A percentile compares a stretch with the other conserved stretches of the same genome.
These are phyloP conservation scores for Cystofilobasidium macerans DNA, from an alignment of 768 basidiomycete genomes.

Conservation along the genomic window DNA sequence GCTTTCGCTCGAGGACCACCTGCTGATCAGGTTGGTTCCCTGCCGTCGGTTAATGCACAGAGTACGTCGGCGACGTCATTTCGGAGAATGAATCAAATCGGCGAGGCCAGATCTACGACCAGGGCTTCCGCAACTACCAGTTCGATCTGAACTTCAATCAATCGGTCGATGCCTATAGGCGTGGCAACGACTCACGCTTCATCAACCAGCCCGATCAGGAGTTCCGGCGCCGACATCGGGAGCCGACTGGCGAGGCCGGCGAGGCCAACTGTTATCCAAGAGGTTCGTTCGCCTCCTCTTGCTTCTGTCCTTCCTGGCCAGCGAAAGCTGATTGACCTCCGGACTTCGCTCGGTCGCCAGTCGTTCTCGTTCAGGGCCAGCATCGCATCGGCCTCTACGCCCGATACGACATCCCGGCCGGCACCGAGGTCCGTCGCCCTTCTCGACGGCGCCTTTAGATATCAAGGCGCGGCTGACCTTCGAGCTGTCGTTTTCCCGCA, in stretches of 20 bases:
- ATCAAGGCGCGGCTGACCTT: background rate
- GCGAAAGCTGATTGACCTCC: background rate
- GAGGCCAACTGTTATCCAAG: constrained; percentile 8
- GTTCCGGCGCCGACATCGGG: background rate
- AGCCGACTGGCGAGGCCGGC: background rate
- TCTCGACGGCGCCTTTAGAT: background rate
- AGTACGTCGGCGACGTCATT: constrained; percentile 21
- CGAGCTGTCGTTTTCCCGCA: background rate
- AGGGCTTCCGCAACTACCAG: constrained; percentile 18
- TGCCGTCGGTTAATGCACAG: no score
- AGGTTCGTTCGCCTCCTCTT: background rate
- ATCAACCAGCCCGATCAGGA: constrained; percentile 22
- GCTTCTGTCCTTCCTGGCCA: background rate
- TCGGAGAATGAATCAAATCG: constrained; percentile 5
- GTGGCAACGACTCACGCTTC: constrained; percentile 16
- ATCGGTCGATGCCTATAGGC: constrained; percentile 9
- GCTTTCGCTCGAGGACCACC: no score
- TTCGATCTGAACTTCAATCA: constrained; percentile 20
- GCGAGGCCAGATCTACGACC: constrained; percentile 12
- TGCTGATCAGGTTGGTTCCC: no score
- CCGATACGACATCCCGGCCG: background rate
- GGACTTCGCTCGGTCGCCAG: background rate
- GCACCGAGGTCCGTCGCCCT: constrained; percentile 7
- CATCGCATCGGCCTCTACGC: constrained; percentile 24
- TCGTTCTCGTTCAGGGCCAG: constrained; percentile 16